Percentiles rank a stretch among this genome's conserved stretches.
Evolutionary conservation across 176 grass and related monocot genomes (phyloP).

Genomic region (Phyllostachys edulis): DNA sequence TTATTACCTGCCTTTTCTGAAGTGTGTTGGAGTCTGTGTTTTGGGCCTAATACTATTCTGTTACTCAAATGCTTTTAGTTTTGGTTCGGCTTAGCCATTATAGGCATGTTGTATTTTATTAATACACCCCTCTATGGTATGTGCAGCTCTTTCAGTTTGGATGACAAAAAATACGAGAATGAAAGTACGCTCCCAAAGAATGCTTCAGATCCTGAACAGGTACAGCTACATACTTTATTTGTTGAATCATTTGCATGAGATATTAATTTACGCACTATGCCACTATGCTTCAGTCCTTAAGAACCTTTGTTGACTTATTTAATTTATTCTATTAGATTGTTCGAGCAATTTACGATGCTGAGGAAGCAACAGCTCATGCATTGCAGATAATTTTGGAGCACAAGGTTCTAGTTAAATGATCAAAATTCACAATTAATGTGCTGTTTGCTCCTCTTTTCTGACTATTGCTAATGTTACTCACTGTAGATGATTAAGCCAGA

Average conservation of each 20-base stretch:
- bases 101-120: constrained; percentile 17
- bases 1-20: neutral
- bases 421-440: constrained; percentile 5
- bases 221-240: constrained; percentile 29
- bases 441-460: constrained; percentile 3
- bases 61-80: neutral
- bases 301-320: constrained; percentile 28
- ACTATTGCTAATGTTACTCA: constrained; percentile 31
- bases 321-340: constrained; percentile 54
- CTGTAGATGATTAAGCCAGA: constrained; percentile 87
- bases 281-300: neutral
- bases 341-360: constrained; percentile 85
- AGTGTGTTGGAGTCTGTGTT: neutral
- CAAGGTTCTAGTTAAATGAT: constrained; percentile 63
- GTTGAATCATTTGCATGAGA: constrained; percentile 5
- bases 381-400: constrained; percentile 86
- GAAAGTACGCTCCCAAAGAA: constrained; percentile 72
- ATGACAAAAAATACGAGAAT: constrained; percentile 87
- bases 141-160: constrained; percentile 89
- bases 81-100: neutral
- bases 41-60: constrained; percentile 14
- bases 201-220: constrained; percentile 71
- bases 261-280: neutral
- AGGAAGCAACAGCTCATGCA: constrained; percentile 88
- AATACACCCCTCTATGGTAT: constrained; percentile 19